Conservation (phyloP, 2,329 filamentous ascomycete species). For the Exophiala calicioides region DNA sequence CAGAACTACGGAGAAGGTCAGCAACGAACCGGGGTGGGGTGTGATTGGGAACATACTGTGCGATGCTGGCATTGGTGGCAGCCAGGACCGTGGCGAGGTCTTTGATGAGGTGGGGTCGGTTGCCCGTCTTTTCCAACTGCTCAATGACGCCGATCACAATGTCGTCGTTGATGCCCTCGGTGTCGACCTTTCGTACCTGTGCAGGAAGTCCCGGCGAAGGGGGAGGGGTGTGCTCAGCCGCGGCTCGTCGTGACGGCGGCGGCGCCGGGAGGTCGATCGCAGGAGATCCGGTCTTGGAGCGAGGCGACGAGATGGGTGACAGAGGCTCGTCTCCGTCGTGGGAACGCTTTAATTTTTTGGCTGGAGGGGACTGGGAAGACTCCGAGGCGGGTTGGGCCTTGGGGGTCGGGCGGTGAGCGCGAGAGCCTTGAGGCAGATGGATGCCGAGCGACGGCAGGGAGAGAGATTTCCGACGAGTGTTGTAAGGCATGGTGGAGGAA, state of each 20-base stretch:
- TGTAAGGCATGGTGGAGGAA: slow-evolving; percentile 76
- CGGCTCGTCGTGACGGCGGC: slow-evolving; percentile 37
- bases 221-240: slow-evolving; percentile 70
- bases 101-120: slow-evolving; percentile 91
- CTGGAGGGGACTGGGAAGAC: slow-evolving; percentile 57
- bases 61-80: slow-evolving; percentile 75
- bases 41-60: slow-evolving; percentile 69
- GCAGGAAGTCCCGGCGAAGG: slow-evolving; percentile 63
- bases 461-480: slow-evolving; percentile 93
- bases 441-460: slow-evolving; percentile 92
- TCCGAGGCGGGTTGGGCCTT: slow-evolving; percentile 59
- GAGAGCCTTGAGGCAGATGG: slow-evolving; percentile 66
- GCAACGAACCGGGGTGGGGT: slow-evolving; percentile 15
- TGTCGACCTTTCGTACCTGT: slow-evolving; percentile 63
- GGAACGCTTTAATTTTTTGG: slow-evolving; percentile 78
- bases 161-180: slow-evolving; percentile 86
- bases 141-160: slow-evolving; percentile 89
- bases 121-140: slow-evolving; percentile 84
- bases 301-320: slow-evolving; percentile 37
- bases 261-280: slow-evolving; percentile 35
- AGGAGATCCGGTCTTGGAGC: slow-evolving; percentile 46
- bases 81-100: slow-evolving; percentile 82
- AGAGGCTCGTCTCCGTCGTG: slow-evolving; percentile 52
- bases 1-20: slow-evolving; percentile 66
- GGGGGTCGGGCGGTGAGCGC: slow-evolving; percentile 59